These are phyloP conservation scores for Paramecium sexaurelia DNA, from an alignment of 73 alveolate species.

Conservation along the genomic window DNA sequence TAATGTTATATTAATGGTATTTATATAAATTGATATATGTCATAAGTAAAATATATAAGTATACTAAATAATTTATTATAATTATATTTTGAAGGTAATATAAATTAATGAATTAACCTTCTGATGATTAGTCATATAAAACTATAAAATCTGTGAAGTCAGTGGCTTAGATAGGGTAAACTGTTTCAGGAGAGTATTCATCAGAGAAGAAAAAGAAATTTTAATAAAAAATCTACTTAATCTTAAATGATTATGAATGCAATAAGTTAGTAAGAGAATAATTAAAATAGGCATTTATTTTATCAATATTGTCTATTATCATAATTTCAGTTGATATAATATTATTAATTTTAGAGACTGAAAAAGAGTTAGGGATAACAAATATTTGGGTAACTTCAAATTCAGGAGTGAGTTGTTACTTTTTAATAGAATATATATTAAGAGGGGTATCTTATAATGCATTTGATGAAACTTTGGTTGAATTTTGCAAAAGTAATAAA, in stretches of 20 bases:
- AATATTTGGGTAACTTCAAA: slow-evolving; percentile 3
- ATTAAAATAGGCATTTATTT: neutral
- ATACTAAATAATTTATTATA: neutral
- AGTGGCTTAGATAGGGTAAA: neutral
- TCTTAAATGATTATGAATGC: slow-evolving; percentile 33
- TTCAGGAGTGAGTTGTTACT: slow-evolving; percentile 1
- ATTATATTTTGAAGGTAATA: neutral
- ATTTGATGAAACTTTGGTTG: slow-evolving; percentile 13
- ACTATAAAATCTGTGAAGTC: neutral
- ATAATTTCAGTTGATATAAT: neutral
- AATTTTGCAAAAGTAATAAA: neutral
- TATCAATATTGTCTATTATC: neutral
- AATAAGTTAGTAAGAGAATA: neutral
- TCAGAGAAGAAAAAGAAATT: neutral
- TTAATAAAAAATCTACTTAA: neutral
- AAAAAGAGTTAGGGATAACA: neutral
- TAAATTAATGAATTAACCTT: neutral
- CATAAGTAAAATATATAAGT: neutral
- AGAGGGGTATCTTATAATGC: slow-evolving; percentile 1
- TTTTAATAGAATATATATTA: neutral
- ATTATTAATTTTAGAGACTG: neutral
- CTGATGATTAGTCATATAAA: neutral
- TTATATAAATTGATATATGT: neutral
- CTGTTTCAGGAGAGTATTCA: neutral
- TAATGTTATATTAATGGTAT: too few relatives aligned